Evolutionary conservation across 176 grass and related monocot genomes (phyloP).

Genomic region (Musa troglodytarum): DNA sequence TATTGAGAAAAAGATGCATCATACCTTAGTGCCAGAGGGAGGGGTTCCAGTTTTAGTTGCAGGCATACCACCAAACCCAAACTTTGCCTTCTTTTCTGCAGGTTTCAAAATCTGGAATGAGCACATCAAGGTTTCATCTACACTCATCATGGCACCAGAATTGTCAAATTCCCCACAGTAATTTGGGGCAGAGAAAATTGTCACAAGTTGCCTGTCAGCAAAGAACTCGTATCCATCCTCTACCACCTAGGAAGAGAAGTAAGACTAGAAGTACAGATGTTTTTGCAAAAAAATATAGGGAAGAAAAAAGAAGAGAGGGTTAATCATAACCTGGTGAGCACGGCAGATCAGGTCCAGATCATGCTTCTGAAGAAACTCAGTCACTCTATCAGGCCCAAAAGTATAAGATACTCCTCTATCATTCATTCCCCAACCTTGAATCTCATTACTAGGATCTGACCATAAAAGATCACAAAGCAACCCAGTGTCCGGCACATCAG

Average conservation of each 20-base stretch:
- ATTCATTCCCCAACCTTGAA: conserved; percentile 8
- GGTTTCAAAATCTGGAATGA: conserved; percentile 6
- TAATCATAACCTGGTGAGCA: conserved; percentile 2
- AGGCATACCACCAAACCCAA: background rate
- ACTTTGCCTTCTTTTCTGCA: conserved; percentile 1
- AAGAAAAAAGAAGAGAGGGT: background rate
- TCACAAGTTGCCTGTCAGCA: conserved; percentile 6
- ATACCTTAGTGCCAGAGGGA: background rate
- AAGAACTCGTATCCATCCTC: conserved; percentile 10
- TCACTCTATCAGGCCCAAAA: background rate
- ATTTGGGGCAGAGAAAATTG: conserved; percentile 8
- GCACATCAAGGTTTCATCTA: conserved; percentile 8
- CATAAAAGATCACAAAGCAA: conserved; percentile 6
- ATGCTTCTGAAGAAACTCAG: conserved; percentile 10
- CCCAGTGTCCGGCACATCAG: conserved; percentile 1
- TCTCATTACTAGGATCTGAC: conserved; percentile 9
- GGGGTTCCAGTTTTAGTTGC: background rate
- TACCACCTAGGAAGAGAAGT: background rate
- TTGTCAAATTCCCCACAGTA: conserved; percentile 8
- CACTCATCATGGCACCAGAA: conserved; percentile 12
- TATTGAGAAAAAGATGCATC: background rate
- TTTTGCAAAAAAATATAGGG: background rate
- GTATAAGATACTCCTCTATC: conserved; percentile 4
- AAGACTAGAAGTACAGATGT: background rate
- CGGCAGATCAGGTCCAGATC: conserved; percentile 2